phyloP scores from a whole-genome alignment of 2,329 filamentous ascomycete genomes.

The Arthroderma sp. region DNA sequence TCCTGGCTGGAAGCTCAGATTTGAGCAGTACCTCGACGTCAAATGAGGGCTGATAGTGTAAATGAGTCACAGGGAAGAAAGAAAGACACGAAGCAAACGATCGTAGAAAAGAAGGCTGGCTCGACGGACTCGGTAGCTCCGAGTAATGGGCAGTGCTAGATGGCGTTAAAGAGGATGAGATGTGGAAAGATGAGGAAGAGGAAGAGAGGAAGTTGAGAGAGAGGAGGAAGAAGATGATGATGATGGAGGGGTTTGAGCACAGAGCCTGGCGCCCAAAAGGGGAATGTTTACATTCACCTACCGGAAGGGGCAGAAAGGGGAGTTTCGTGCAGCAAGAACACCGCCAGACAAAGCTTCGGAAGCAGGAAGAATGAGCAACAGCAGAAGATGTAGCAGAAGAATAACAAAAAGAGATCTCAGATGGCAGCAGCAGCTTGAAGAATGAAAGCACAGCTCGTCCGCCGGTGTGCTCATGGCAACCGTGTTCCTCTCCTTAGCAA shows the following conservation, averaged over 20 bases:
- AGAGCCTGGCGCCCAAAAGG: background rate
- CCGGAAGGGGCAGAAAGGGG: background rate
- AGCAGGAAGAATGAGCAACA: background rate
- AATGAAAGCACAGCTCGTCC: background rate
- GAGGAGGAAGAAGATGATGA: constrained; percentile 1
- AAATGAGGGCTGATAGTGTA: constrained; percentile 11
- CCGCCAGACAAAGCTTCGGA: background rate
- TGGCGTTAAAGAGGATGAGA: constrained; percentile 6
- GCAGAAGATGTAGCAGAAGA: background rate
- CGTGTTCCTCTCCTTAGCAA: background rate
- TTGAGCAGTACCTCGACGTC: constrained; percentile 1
- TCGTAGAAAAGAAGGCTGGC: background rate
- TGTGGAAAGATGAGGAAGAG: constrained; percentile 11
- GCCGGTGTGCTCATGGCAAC: background rate
- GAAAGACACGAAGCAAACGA: constrained; percentile 4
- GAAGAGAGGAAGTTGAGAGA: constrained; percentile 11
- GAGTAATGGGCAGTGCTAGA: constrained; percentile 13
- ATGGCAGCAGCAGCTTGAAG: background rate
- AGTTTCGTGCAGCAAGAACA: background rate
- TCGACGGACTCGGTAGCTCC: background rate
- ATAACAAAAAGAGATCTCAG: background rate
- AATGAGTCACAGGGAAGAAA: constrained; percentile 11
- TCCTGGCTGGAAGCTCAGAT: background rate
- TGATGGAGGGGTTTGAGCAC: background rate
- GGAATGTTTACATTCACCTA: background rate